Evolutionary conservation across 129 eudicot genomes (phyloP).

Genomic region (Calendula officinalis): DNA sequence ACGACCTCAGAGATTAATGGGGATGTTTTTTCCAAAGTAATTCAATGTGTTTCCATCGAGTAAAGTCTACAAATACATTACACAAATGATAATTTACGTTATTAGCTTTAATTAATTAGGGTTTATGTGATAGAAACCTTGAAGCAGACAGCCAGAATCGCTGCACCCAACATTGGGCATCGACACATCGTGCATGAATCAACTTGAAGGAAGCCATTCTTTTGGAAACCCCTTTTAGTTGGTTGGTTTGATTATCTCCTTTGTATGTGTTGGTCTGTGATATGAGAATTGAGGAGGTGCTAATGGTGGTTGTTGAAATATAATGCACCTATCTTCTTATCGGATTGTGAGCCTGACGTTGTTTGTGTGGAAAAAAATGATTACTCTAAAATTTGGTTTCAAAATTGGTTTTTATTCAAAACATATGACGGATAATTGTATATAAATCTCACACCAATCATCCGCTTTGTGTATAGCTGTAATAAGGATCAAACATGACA

Average conservation of each 20-base stretch:
- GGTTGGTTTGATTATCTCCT: not conserved
- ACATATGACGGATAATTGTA: no score
- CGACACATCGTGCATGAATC: constrained; percentile 96
- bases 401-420: no score
- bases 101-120: not conserved
- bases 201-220: constrained; percentile 77
- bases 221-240: not conserved
- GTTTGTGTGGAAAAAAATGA: constrained; percentile 1
- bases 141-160: constrained; percentile 99
- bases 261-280: not conserved
- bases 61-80: constrained; percentile 55
- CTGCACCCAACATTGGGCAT: constrained; percentile 99
- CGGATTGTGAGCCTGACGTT: not conserved
- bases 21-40: constrained; percentile 95
- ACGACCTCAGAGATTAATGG: constrained; percentile 96
- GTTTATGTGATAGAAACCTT: constrained; percentile 42
- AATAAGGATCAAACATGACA: no score
- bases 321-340: not conserved
- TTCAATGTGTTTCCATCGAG: constrained; percentile 94
- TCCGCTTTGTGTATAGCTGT: no score
- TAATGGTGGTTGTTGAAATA: constrained; percentile 9
- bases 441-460: no score
- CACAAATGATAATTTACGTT: not conserved
- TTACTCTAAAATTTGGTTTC: no score
- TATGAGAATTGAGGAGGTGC: constrained; percentile 1